Percentiles rank a stretch among this genome's conserved stretches.
Evolutionary conservation across 176 grass and related monocot species (phyloP).

Genomic region (Melocanna baccifera): DNA sequence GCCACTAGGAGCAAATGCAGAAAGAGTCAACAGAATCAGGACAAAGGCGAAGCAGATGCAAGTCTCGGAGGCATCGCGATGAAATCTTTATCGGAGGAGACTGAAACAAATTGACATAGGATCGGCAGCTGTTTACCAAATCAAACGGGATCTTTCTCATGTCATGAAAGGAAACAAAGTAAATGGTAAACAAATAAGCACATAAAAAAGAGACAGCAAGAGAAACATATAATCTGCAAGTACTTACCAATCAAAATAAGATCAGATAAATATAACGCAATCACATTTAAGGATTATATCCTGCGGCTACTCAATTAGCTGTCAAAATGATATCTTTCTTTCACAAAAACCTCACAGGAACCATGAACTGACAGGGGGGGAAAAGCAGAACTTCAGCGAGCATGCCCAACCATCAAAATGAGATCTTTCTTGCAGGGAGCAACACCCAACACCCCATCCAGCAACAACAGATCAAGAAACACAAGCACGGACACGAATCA

Average conservation of each 20-base stretch:
- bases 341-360: background rate
- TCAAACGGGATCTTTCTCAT: constrained; percentile 48
- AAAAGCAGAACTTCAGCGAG: background rate
- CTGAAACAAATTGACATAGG: constrained; percentile 22
- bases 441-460: constrained; percentile 2
- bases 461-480: constrained; percentile 2
- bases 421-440: constrained; percentile 20
- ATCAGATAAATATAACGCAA: background rate
- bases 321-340: constrained; percentile 8
- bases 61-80: constrained; percentile 24
- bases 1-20: constrained; percentile 38
- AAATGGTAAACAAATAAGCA: constrained; percentile 11
- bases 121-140: constrained; percentile 34
- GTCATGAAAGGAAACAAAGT: background rate
- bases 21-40: constrained; percentile 18
- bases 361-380: background rate
- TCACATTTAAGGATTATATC: constrained; percentile 1
- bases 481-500: background rate
- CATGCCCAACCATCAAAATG: background rate
- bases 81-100: constrained; percentile 1
- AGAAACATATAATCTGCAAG: background rate
- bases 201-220: background rate
- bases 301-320: constrained; percentile 1
- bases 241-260: constrained; percentile 6
- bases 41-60: constrained; percentile 34